A percentile compares a stretch with the other conserved stretches of the same genome.
Evolutionary conservation across 192 early-diverging fungal genomes (phyloP).

Genomic region (Oehlia diaphana): DNA sequence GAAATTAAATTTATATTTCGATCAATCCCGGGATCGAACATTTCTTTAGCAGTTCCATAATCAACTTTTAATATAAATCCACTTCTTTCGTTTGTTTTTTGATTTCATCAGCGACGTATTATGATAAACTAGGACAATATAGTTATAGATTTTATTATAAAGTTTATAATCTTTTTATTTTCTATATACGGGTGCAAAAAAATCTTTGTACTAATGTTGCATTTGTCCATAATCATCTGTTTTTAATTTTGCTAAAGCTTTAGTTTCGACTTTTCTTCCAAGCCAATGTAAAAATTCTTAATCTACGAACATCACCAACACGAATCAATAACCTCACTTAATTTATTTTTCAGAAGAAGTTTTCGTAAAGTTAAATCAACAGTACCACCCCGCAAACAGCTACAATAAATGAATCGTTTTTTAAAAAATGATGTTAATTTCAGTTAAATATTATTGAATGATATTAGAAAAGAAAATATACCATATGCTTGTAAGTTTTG

Average conservation of each 20-base stretch:
- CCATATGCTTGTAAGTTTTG: too few species aligned
- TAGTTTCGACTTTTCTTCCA: background rate
- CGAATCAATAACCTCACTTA: too few species aligned
- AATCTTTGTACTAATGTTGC: slow-evolving; percentile 16
- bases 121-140: background rate
- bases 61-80: slow-evolving; percentile 46
- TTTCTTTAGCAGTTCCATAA: slow-evolving; percentile 36
- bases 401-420: too few species aligned
- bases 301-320: background rate
- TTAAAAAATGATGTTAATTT: too few species aligned
- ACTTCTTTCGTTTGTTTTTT: slow-evolving; percentile 25
- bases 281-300: slow-evolving; percentile 4
- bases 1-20: slow-evolving; percentile 50
- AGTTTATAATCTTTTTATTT: background rate
- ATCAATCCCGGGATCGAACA: slow-evolving; percentile 53
- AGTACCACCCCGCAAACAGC: too few species aligned
- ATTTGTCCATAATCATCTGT: background rate
- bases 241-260: slow-evolving; percentile 1
- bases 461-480: too few species aligned
- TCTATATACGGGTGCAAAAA: slow-evolving; percentile 5
- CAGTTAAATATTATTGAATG: too few species aligned
- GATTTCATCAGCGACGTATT: slow-evolving; percentile 31
- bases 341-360: background rate
- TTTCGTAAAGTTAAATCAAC: slow-evolving; percentile 35
- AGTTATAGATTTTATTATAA: slow-evolving; percentile 1